These are phyloP conservation scores for Crithidia bombi DNA, from an alignment of 208 protist genomes.

Conservation along the genomic window DNA sequence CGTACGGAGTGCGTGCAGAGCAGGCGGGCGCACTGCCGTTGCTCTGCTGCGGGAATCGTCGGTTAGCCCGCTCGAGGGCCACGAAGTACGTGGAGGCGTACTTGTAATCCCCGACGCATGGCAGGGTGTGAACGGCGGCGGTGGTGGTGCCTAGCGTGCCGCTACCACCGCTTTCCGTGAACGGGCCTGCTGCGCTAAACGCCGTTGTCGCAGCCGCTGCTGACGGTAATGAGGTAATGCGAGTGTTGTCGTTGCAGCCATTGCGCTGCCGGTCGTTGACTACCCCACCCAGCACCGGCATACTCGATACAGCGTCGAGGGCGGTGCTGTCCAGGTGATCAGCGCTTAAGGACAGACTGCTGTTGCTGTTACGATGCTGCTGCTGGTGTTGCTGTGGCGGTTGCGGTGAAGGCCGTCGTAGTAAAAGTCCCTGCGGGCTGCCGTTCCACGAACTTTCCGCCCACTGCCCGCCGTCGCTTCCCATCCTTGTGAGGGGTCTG, in stretches of 20 bases:
- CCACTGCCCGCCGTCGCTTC: constrained; percentile 6
- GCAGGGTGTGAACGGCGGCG: background rate
- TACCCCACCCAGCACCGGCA: constrained; percentile 22
- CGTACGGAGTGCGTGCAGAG: background rate
- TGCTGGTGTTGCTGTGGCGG: constrained; percentile 11
- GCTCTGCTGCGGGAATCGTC: background rate
- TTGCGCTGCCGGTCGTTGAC: background rate
- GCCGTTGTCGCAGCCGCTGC: too few species aligned
- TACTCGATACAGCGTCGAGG: constrained; percentile 26
- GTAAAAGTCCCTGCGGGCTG: constrained; percentile 3
- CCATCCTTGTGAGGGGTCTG: constrained; percentile 6
- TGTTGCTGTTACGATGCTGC: constrained; percentile 15
- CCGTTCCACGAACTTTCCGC: background rate
- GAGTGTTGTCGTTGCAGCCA: background rate
- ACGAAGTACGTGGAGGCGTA: constrained; percentile 33
- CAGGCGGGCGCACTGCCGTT: background rate
- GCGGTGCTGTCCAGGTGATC: background rate
- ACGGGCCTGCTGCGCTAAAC: background rate
- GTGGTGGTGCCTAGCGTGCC: background rate
- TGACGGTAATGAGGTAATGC: background rate
- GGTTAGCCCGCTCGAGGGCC: constrained; percentile 18
- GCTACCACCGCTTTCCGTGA: background rate
- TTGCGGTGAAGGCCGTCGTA: background rate
- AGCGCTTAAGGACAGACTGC: constrained; percentile 19
- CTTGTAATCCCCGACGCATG: constrained; percentile 18